Evolutionary conservation across 768 basidiomycete species (phyloP), one percentile per base, ranked within the genome.

Genomic region (Kwoniella sp.): DNA sequence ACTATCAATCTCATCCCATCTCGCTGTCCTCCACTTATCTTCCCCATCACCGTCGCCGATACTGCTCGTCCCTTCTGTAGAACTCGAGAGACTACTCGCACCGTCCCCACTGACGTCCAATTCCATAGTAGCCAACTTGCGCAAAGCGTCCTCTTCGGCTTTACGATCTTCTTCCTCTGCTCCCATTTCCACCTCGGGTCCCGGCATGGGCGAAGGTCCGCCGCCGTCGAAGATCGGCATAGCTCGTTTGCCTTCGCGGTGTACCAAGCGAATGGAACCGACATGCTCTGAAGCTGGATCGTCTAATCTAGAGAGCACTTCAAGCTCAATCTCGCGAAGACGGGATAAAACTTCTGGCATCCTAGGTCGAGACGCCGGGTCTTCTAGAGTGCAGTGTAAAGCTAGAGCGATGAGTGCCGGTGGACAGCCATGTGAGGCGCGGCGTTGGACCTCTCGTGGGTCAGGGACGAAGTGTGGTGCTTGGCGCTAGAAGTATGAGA

Each of bases 201-300:
- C 40, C 40, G 40, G 40, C n/a, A n/a, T n/a, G n/a, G n/a, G n/a
- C 30, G 58, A 29, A 15, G 25, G 10, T 12, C 50, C 58, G 9
- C 58, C 58, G 48, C 37, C 51, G 12, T 67, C 68, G 37, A 68
- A 76, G 24, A 63, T 67, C 2, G 75, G 75, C 72, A 77, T 77
- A 0, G 72, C 76, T 15, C 88, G 84, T 77, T 85, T 88, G 5
- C 70, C 65, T 10, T 86, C 86, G 19, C 60, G 52, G 0, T 87
- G 85, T 83, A 94, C 85, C 64, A 95, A 88, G 70, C 88, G 89
- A 80, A 96, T 83, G 64, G 90, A 92, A 7, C 92, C 92, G 33
- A 94, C 85, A 79, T 93, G 90, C 48, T 86, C 83, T 65, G 89
- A 87, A 30, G 83, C 83, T 17, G 58, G 48, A 64, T 88, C 88